Evolutionary conservation across 805 yeast genomes (phyloP).

Genomic region (Ogataea corticis): DNA sequence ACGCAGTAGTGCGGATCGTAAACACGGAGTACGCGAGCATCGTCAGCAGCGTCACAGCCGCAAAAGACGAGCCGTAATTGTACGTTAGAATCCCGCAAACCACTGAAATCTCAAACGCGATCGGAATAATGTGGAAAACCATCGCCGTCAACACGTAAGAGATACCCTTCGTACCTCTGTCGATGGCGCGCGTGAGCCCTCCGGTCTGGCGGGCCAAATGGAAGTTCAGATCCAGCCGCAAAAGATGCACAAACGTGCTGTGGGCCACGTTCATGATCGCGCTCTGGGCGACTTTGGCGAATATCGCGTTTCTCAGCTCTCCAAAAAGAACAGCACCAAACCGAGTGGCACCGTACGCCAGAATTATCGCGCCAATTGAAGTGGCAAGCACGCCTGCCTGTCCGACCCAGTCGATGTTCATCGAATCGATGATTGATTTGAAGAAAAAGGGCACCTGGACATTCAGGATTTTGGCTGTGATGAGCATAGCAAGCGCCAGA

Average conservation of each 20-base stretch:
- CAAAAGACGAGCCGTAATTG: slow-evolving; percentile 86
- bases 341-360: slow-evolving; percentile 92
- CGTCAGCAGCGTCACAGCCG: slow-evolving; percentile 83
- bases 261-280: slow-evolving; percentile 90
- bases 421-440: slow-evolving; percentile 82
- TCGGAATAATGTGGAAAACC: slow-evolving; percentile 97
- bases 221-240: slow-evolving; percentile 84
- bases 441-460: slow-evolving; percentile 97
- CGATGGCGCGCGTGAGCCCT: slow-evolving; percentile 93
- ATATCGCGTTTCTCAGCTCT: slow-evolving; percentile 90
- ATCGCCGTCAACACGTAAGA: slow-evolving; percentile 89
- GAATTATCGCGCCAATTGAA: slow-evolving; percentile 62
- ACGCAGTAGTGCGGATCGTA: slow-evolving; percentile 89
- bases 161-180: slow-evolving; percentile 96
- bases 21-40: slow-evolving; percentile 87
- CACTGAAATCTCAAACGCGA: slow-evolving; percentile 85
- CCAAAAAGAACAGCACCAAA: slow-evolving; percentile 95
- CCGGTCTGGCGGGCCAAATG: slow-evolving; percentile 94
- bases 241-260: slow-evolving; percentile 80
- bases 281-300: slow-evolving; percentile 92
- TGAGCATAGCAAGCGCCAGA: slow-evolving; percentile 68
- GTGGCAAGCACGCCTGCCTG: slow-evolving; percentile 64
- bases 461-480: slow-evolving; percentile 81
- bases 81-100: slow-evolving; percentile 94
- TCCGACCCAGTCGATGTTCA: slow-evolving; percentile 85